These are phyloP conservation scores for Parastagonospora nodorum DNA, from an alignment of 2,329 filamentous ascomycete genomes.

Conservation along the genomic window DNA sequence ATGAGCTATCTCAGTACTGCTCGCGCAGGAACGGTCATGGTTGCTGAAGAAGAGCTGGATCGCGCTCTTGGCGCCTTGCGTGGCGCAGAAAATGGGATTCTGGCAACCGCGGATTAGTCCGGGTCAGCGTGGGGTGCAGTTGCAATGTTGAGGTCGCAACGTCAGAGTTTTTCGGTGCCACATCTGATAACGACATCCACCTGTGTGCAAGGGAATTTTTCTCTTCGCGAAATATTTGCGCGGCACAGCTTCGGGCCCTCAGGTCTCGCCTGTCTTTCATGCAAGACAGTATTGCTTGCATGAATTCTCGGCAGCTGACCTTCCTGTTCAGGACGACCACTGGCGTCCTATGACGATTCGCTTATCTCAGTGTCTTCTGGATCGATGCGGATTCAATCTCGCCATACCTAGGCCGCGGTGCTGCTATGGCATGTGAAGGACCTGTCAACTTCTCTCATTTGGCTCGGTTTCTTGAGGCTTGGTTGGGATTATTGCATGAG, in stretches of 20 bases:
- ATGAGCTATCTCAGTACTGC: constrained; percentile 92
- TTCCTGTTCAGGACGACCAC: neutral
- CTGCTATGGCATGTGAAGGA: no score
- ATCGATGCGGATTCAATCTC: no score
- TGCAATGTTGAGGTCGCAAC: neutral
- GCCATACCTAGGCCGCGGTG: no score
- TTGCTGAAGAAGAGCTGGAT: constrained; percentile 74
- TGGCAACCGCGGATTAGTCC: neutral
- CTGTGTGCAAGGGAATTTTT: neutral
- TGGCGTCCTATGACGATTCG: neutral
- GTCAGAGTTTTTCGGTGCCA: neutral
- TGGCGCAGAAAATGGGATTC: constrained; percentile 41
- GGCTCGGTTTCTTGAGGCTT: no score
- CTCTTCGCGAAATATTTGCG: neutral
- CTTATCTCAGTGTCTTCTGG: neutral
- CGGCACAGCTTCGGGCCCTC: neutral
- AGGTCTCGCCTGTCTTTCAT: neutral
- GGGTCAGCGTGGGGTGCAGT: neutral
- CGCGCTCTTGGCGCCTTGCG: constrained; percentile 73
- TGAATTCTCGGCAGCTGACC: neutral
- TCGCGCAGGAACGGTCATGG: constrained; percentile 84
- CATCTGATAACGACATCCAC: neutral
- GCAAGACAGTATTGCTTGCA: neutral
- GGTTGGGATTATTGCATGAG: no score
- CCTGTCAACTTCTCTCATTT: no score